phyloP scores from a whole-genome alignment of 2,329 filamentous ascomycete species.

The Claviceps arundinis region DNA sequence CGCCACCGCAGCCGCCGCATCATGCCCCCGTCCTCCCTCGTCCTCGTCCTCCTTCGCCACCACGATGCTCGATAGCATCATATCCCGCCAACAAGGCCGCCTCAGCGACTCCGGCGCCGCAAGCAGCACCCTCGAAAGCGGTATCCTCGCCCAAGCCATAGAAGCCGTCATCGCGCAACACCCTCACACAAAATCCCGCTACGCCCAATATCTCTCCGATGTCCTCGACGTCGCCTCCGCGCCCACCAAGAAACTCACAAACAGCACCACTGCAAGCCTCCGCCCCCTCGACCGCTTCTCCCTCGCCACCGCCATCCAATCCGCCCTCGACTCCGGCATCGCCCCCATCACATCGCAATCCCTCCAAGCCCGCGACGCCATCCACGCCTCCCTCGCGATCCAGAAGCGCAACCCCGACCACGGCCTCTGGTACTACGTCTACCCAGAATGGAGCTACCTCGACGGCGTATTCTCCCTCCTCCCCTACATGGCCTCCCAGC shows the following conservation, averaged over 20 bases:
- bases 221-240: constrained; percentile 9
- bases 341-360: constrained; percentile 3
- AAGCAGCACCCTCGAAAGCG: constrained; percentile 13
- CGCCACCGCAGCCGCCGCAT: not conserved
- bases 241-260: constrained; percentile 1
- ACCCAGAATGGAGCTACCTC: constrained; percentile 38
- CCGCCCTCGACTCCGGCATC: constrained; percentile 2
- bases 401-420: constrained; percentile 18
- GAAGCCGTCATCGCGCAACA: constrained; percentile 8
- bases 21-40: too few species aligned
- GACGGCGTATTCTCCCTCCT: constrained; percentile 39
- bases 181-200: constrained; percentile 4
- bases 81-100: constrained; percentile 11
- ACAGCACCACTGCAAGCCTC: constrained; percentile 6
- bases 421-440: constrained; percentile 26
- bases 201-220: constrained; percentile 6
- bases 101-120: constrained; percentile 10
- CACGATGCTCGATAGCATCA: constrained; percentile 14
- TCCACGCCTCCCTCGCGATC: constrained; percentile 10
- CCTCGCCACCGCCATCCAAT: constrained; percentile 8
- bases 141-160: constrained; percentile 11
- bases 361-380: constrained; percentile 6
- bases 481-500: constrained; percentile 21
- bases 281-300: constrained; percentile 14
- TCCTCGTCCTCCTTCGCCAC: too few species aligned